Evolutionary conservation across 1,139 yeast species (phyloP), one percentile per base, ranked within the genome.

Genomic region (Saccharomyces hybrid): DNA sequence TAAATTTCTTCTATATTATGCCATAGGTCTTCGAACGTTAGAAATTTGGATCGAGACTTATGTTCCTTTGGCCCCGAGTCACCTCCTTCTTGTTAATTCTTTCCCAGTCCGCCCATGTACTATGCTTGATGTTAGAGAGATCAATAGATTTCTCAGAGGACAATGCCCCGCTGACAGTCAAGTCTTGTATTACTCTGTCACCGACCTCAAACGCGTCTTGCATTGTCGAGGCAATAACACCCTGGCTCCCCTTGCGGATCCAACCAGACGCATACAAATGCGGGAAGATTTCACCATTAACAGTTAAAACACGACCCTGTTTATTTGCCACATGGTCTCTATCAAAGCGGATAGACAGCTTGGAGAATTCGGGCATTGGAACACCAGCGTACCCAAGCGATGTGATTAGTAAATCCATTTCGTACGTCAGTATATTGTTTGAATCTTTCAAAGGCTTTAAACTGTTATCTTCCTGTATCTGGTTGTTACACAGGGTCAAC

Each of bases 191-290:
- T 0, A 89, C 73, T n/a, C 76, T 74, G 49, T 83, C 86, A 0
- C 88, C 93, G 0, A 90, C 87, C 38, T 82, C 82, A 63, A 84
- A 86, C 0, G 96, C 80, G 58, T 88, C 95, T 77, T 86, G 78
- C 88, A 93, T 88, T 0, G 99, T 89, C 14, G 87, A 79, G 12
- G 96, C 96, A 59, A 93, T 93, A 4, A 90, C 96, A 0, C 99
- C 99, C 41, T 81, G 79, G 7, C 97, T 89, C 0, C 97, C 96
- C 55, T 80, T 84, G 57, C 86, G 83, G 53, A 91, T 86, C 99
- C 99, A 93, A 0, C 99, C 99, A 3, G 93, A 76, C 1, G 88
- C 83, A 64, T 90, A 93, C 61, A 88, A 73, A 0, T 91, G 88
- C 0, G 77, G 74, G 26, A 71, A 54, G 1, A 60, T 64, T 1